These are phyloP conservation scores for Tulasnella sp. DNA, from an alignment of 768 basidiomycete genomes.

Conservation along the genomic window DNA sequence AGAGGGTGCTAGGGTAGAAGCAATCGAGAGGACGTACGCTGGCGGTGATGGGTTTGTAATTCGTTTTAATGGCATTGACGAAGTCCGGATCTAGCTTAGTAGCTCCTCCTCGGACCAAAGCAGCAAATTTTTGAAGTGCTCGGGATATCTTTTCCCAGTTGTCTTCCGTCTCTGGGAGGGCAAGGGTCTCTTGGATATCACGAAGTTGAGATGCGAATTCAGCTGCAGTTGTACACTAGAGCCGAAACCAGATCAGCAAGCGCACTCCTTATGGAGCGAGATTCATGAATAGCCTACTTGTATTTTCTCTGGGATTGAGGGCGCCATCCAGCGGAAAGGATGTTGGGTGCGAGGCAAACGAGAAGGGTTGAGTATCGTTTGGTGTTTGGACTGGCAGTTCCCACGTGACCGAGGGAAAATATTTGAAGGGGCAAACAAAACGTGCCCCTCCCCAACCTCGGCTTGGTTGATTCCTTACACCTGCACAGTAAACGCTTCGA, in stretches of 20 bases:
- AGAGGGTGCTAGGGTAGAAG: not conserved
- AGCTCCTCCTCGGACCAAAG: constrained; percentile 52
- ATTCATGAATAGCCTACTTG: constrained; percentile 8
- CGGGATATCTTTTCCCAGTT: constrained; percentile 68
- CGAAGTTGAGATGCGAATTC: constrained; percentile 31
- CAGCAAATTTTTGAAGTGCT: constrained; percentile 47
- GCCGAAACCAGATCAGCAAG: not conserved
- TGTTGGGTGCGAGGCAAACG: not conserved
- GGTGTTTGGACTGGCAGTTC: not conserved
- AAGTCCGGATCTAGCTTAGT: constrained; percentile 49
- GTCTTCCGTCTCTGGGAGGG: constrained; percentile 62
- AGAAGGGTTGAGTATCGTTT: not conserved
- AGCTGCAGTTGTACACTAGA: constrained; percentile 33
- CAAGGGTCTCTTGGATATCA: constrained; percentile 31
- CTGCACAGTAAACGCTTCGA: not conserved
- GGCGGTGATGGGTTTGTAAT: constrained; percentile 52
- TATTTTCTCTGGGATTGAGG: constrained; percentile 32
- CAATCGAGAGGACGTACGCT: constrained; percentile 43
- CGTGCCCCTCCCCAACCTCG: not conserved
- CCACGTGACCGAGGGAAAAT: not conserved
- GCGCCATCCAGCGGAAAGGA: constrained; percentile 26
- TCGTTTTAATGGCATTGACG: constrained; percentile 48
- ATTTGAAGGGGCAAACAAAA: not conserved
- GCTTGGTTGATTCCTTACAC: not conserved
- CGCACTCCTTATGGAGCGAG: not conserved